Evolutionary conservation across 2,329 filamentous ascomycete species (phyloP).

Genomic region (Cyclaneusma minus): DNA sequence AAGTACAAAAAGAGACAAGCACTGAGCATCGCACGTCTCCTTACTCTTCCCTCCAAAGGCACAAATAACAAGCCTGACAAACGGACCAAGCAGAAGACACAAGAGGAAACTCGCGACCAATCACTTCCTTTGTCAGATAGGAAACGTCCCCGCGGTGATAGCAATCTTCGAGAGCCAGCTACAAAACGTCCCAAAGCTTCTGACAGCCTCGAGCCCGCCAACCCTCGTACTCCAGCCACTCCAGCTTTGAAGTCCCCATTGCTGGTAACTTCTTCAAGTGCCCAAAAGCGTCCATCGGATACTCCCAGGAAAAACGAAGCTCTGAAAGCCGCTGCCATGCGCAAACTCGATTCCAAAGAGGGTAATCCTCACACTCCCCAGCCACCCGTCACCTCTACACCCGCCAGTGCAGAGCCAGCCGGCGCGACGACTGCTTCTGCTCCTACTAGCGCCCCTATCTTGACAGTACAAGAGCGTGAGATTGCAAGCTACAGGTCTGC

Average conservation of each 20-base stretch:
- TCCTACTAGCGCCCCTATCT: too few species aligned
- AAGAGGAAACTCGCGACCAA: too few species aligned
- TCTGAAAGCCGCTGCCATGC: conserved; percentile 20
- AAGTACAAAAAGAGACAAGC: conserved; percentile 14
- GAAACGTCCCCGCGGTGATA: conserved; percentile 13
- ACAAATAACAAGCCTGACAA: too few species aligned
- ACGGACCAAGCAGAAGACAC: too few species aligned
- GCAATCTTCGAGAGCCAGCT: conserved; percentile 13
- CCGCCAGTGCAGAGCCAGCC: conserved; percentile 15
- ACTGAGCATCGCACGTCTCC: conserved; percentile 14
- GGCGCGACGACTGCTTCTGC: conserved; percentile 9
- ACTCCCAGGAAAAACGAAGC: conserved; percentile 26
- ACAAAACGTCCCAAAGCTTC: conserved; percentile 21
- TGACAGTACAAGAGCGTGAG: too few species aligned
- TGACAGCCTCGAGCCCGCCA: conserved; percentile 15
- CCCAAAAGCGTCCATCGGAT: conserved; percentile 16
- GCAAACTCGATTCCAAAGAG: conserved; percentile 23
- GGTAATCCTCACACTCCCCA: conserved; percentile 23
- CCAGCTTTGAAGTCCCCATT: conserved; percentile 20
- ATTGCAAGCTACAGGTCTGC: conserved; percentile 6
- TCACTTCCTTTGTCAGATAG: too few species aligned
- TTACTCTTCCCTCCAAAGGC: too few species aligned
- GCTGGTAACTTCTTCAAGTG: conserved; percentile 10
- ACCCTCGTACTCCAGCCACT: conserved; percentile 21
- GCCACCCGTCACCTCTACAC: conserved; percentile 15